phyloP scores from a whole-genome alignment of 2,329 filamentous ascomycete genomes.

The Aspergillus terreus region DNA sequence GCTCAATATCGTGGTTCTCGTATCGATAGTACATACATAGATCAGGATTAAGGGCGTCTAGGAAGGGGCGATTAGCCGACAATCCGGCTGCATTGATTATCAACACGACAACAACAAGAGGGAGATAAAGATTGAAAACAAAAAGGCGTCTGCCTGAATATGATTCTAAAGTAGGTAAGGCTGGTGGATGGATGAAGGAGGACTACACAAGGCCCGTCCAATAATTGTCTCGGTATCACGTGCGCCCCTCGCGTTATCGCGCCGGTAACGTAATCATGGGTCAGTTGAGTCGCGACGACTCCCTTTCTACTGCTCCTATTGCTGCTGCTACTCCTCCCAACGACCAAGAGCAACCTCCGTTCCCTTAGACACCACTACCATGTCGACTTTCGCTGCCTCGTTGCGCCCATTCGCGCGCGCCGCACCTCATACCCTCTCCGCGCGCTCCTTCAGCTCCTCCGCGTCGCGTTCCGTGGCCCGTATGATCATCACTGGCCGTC shows the following conservation, averaged over 20 bases:
- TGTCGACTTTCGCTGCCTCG: constrained; percentile 51
- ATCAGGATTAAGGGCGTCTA: not conserved
- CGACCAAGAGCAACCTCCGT: not conserved
- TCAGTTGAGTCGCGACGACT: not conserved
- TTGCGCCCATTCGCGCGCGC: constrained; percentile 49
- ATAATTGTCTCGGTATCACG: not conserved
- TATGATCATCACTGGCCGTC: constrained; percentile 82
- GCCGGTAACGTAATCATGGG: constrained; percentile 2
- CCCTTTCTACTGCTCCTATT: not conserved
- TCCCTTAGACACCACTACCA: constrained; percentile 10
- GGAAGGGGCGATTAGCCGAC: too few species aligned
- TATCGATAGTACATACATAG: constrained; percentile 10
- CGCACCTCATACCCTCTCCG: constrained; percentile 35
- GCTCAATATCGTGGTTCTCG: not conserved
- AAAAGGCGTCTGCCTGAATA: too few species aligned
- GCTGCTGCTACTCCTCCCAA: not conserved
- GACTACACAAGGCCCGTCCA: not conserved
- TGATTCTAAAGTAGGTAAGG: not conserved
- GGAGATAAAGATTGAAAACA: too few species aligned
- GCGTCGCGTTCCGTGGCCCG: constrained; percentile 63
- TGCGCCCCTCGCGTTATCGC: constrained; percentile 2
- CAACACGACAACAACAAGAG: too few species aligned
- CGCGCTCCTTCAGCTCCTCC: constrained; percentile 73
- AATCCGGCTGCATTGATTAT: too few species aligned
- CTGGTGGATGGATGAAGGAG: not conserved